Evolutionary conservation across 306 rosid genomes (phyloP).

Genomic region (Casuarina glauca): DNA sequence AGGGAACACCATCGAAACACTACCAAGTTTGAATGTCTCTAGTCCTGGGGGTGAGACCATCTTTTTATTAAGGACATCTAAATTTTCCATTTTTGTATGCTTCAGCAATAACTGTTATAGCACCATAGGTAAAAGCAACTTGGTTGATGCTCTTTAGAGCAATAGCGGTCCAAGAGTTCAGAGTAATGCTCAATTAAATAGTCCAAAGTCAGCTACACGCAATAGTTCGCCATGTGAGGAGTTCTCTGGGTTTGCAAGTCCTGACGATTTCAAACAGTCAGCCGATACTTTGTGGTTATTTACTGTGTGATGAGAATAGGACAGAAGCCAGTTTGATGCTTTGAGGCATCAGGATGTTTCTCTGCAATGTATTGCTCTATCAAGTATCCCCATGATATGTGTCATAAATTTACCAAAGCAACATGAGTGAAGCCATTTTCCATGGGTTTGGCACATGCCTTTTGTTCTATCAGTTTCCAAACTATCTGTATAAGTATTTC

Average conservation of each 20-base stretch:
- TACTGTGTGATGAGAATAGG: background rate
- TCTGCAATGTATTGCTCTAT: background rate
- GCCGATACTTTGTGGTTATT: constrained; percentile 34
- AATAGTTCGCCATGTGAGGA: constrained; percentile 56
- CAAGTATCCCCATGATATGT: background rate
- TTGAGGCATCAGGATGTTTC: background rate
- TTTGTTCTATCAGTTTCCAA: no score
- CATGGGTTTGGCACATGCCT: no score
- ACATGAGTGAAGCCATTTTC: no score
- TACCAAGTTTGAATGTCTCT: constrained; percentile 41
- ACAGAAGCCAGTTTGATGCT: background rate
- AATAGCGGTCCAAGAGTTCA: constrained; percentile 42
- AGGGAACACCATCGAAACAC: constrained; percentile 43
- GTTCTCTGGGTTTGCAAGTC: constrained; percentile 62
- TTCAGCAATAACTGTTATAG: constrained; percentile 17
- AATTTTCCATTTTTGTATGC: constrained; percentile 1
- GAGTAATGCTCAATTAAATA: constrained; percentile 49
- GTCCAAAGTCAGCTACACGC: constrained; percentile 36
- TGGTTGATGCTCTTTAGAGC: constrained; percentile 38
- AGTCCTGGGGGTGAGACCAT: constrained; percentile 30
- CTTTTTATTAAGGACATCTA: constrained; percentile 8
- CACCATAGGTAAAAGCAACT: constrained; percentile 36
- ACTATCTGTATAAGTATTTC: no score
- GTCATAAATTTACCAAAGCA: background rate
- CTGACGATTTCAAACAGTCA: constrained; percentile 51